Base-by-base conservation (phyloP, 2,329 filamentous ascomycete species). In the Albifimbria verrucaria region DNA sequence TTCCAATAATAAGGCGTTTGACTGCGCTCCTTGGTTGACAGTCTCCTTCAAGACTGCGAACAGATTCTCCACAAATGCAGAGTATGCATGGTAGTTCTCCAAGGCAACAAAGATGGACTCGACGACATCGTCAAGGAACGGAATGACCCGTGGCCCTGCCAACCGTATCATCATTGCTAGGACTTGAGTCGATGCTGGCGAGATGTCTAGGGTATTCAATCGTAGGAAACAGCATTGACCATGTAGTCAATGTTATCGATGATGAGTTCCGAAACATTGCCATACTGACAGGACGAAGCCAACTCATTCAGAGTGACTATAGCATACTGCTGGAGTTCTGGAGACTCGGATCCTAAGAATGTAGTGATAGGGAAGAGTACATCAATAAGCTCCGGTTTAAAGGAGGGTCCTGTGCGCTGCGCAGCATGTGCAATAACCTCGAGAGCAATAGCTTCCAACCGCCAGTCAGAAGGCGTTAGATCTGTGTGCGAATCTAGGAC, bases 21-120 rank as follows among this genome's bases (percentile, higher is more conserved):
- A 80, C 57, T 83, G 87, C 11, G 86, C 83, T 3, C 90, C 90
- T 71, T 96, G 90, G 50, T 90, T 85, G 11, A 94, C 90, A 52
- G 97, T 84, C 55, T 91, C 89, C 51, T 85, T 86, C 5, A 99
- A 74, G 0, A 96, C 91, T 2, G 82, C 77, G 67, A 97, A 99
- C 6, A 99, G 76, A 45, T 86, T 82, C 65, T 96, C 91, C 1
- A 96, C 92, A 52, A 99, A 85, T 18, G 81, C 74, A 1, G 91
- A 86, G 67, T 99, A 97, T 2, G 94, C 94, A 63, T 99, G 94
- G 62, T 94, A 99, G 63, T 91, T 90, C 60, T 97, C 92, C n/a
- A 99, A 74, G 0, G 92, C 91, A 0, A 89, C 88, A 68, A 99
- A 97, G 39, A 99, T 91, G 1, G 90, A 93, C 4, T 87, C 88